These are phyloP conservation scores for Exsudoporus frostii DNA, from an alignment of 768 basidiomycete genomes.

Conservation along the genomic window DNA sequence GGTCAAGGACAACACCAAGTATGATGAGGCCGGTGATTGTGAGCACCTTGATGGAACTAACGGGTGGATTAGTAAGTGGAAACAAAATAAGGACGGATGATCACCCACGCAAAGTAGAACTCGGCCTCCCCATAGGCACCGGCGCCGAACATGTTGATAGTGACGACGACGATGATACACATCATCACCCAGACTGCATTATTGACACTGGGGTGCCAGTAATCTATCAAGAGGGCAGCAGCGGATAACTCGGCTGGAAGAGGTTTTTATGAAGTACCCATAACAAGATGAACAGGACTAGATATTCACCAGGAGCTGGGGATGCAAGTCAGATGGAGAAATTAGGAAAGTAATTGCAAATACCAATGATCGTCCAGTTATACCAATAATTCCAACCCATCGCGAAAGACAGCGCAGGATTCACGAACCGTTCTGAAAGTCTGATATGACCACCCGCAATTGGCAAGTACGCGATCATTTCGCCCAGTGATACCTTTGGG, in stretches of 20 bases:
- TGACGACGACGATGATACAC: conserved; percentile 69
- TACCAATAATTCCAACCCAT: conserved; percentile 59
- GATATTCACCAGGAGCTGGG: conserved; percentile 25
- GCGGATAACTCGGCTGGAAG: conserved; percentile 31
- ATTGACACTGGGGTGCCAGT: conserved; percentile 56
- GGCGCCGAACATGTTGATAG: conserved; percentile 74
- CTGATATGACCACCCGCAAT: conserved; percentile 80
- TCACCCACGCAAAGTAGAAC: conserved; percentile 71
- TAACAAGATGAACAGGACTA: not conserved
- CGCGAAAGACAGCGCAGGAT: conserved; percentile 61
- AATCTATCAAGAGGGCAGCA: conserved; percentile 72
- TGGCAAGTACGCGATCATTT: conserved; percentile 68
- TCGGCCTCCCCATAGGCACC: conserved; percentile 83
- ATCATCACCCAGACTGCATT: conserved; percentile 80
- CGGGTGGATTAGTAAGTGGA: not conserved
- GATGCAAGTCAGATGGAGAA: not conserved
- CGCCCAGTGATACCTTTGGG: conserved; percentile 55
- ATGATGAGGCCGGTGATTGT: conserved; percentile 73
- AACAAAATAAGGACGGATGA: not conserved
- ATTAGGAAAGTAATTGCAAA: not conserved
- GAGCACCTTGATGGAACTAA: conserved; percentile 81
- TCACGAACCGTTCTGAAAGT: conserved; percentile 78
- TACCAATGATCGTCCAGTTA: conserved; percentile 30
- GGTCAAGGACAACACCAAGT: conserved; percentile 72
- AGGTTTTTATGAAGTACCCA: conserved; percentile 1